Base-by-base conservation (phyloP, 2,329 filamentous ascomycete genomes). In the Claviceps sp. region DNA sequence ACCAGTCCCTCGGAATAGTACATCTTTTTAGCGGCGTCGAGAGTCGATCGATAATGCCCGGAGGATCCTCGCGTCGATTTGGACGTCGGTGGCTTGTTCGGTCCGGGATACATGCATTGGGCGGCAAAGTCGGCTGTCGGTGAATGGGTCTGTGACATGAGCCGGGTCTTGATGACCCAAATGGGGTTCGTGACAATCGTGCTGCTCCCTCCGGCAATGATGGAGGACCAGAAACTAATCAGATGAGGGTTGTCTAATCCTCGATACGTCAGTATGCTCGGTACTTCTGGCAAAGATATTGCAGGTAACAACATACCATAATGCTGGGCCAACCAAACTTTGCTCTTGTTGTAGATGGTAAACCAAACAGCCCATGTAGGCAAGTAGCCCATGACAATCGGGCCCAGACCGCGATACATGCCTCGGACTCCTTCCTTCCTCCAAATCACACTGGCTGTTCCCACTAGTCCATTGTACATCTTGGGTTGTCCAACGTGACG, bases 291-390 rank as follows among this genome's bases (percentile, higher is more conserved):
- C n/a, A 37, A 22, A 30, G 4, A 30, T 18, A 24, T 7, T 14
- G 18, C 9, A 18, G 18, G 26, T 22, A 37, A 14, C 9, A 24
- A 50, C 66, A 42, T 71, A 86, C 83, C 78, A 62, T 84, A 78
- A 56, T 82, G 72, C 50, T 83, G 74, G 58, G 79, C 79, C 65
- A 90, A 78, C 61, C 79, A 83, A 50, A 79, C 79, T 67, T 94
- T 93, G 62, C 86, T 86, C 64, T 85, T 85, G 67, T 96, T 93
- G 69, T 98, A 98, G 40, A 97, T 86, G 22, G 88, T 94, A 69
- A 98, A 88, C 77, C 94, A 98, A 50, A 98, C 91, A 24, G 91
- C 93, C 93, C 93, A 98, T 0, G 93, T 98, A 4, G 93, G 93
- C 55, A 98, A 72, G 68, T 98, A 98, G 13, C 93, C 93, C 64